phyloP scores from a whole-genome alignment of 371 early-diverging fungal genomes.

The Mortierella sp. region DNA sequence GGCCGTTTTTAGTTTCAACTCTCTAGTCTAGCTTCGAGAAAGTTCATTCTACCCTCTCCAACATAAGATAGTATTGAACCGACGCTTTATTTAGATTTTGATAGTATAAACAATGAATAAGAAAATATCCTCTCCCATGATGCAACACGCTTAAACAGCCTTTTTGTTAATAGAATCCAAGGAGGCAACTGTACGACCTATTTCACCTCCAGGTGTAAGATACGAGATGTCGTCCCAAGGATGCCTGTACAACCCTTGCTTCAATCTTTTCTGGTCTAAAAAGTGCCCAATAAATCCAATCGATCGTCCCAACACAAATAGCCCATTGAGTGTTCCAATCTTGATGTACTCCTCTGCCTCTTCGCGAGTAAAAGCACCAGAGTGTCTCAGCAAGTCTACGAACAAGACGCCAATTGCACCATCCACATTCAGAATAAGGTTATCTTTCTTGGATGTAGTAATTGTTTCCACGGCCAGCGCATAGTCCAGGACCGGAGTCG shows the following conservation, averaged over 20 bases:
- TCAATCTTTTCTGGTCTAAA: slow-evolving; percentile 97
- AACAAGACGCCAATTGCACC: slow-evolving; percentile 97
- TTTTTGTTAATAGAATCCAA: slow-evolving; percentile 58
- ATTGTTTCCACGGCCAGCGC: slow-evolving; percentile 95
- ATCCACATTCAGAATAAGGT: slow-evolving; percentile 97
- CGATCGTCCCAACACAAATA: slow-evolving; percentile 95
- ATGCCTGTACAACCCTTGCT: slow-evolving; percentile 97
- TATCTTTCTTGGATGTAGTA: slow-evolving; percentile 98
- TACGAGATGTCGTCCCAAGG: slow-evolving; percentile 99
- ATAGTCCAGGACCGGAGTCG: slow-evolving; percentile 90
- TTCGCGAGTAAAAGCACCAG: slow-evolving; percentile 93
- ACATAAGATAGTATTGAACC: too few species aligned
- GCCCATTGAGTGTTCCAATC: slow-evolving; percentile 96
- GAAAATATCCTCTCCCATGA: background rate
- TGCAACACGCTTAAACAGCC: slow-evolving; percentile 24
- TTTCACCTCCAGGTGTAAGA: slow-evolving; percentile 70
- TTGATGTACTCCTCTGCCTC: slow-evolving; percentile 97
- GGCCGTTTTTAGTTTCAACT: too few species aligned
- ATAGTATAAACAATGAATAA: too few species aligned
- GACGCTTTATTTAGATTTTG: too few species aligned
- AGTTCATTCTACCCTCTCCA: too few species aligned
- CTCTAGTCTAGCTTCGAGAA: too few species aligned
- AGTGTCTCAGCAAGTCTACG: slow-evolving; percentile 93
- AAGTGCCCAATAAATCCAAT: slow-evolving; percentile 98
- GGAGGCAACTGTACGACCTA: slow-evolving; percentile 58